A percentile compares a stretch with the other conserved stretches of the same genome.
These are phyloP conservation scores for Brassica balearica DNA, from an alignment of 441 rosid genomes.

Conservation along the genomic window DNA sequence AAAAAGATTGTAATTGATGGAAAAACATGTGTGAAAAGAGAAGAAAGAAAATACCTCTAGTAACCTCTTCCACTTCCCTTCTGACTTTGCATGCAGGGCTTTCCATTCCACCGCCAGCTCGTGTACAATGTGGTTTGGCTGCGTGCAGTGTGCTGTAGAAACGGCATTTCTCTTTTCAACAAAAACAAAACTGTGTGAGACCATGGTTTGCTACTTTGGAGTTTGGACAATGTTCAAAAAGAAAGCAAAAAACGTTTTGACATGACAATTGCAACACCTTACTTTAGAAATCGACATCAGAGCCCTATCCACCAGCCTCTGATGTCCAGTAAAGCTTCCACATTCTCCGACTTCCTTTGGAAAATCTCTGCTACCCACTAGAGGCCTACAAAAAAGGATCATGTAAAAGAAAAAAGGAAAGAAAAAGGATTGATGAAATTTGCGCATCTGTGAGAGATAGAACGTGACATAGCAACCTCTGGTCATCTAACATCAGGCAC, in stretches of 20 bases:
- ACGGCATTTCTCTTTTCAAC: constrained; percentile 31
- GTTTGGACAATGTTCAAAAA: not conserved
- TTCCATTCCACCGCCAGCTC: constrained; percentile 36
- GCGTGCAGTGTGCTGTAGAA: constrained; percentile 39
- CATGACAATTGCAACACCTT: constrained; percentile 20
- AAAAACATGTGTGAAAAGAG: constrained; percentile 1
- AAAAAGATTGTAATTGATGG: not conserved
- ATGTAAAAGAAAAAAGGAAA: not conserved
- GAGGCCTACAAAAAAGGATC: constrained; percentile 15
- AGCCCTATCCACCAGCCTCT: constrained; percentile 19
- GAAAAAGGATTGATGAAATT: constrained; percentile 6
- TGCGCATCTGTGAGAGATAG: constrained; percentile 14
- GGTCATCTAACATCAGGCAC: constrained; percentile 46
- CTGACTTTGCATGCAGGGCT: constrained; percentile 27
- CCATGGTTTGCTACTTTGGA: not conserved
- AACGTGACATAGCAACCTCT: constrained; percentile 28
- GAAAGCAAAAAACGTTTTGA: not conserved
- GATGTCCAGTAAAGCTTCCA: constrained; percentile 11
- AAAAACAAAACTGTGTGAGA: constrained; percentile 30
- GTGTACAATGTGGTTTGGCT: constrained; percentile 38
- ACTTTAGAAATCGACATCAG: constrained; percentile 20
- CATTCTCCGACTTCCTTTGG: constrained; percentile 9
- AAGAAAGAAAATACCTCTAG: constrained; percentile 35
- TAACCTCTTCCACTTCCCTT: constrained; percentile 16
- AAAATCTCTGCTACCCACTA: constrained; percentile 3